phyloP scores from a whole-genome alignment of 176 grass and related monocot genomes.

The Rhynchospora breviuscula region DNA sequence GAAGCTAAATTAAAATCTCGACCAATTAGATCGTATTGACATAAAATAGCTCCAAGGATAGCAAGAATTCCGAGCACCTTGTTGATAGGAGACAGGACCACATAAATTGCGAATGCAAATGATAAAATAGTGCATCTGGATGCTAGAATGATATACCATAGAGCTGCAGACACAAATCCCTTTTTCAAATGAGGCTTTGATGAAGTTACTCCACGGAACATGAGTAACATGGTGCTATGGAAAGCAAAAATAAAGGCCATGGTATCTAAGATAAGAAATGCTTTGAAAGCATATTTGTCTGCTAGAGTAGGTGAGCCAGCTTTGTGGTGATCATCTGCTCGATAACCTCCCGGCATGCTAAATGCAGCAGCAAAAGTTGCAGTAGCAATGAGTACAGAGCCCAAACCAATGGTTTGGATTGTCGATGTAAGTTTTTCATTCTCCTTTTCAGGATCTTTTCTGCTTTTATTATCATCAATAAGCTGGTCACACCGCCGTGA shows the following conservation, averaged over 20 bases:
- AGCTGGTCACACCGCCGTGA: neutral
- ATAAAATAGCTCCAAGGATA: neutral
- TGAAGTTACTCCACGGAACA: neutral
- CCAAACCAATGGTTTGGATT: neutral
- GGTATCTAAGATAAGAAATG: constrained; percentile 15
- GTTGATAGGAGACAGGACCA: neutral
- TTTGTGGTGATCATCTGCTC: neutral
- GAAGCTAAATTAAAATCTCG: neutral
- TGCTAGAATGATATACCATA: neutral
- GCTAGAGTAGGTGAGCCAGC: constrained; percentile 20
- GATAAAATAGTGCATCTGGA: neutral
- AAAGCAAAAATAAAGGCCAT: constrained; percentile 4
- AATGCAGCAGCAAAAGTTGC: constrained; percentile 23
- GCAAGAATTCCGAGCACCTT: neutral
- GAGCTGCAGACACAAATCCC: neutral
- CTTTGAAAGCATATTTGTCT: constrained; percentile 10
- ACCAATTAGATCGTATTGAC: neutral
- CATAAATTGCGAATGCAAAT: neutral
- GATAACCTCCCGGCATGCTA: constrained; percentile 23
- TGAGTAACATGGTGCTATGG: constrained; percentile 15
- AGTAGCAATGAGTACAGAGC: constrained; percentile 29
- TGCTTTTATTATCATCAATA: neutral
- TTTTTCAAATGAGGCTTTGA: neutral
- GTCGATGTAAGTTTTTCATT: neutral
- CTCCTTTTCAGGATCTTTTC: neutral